phyloP scores from a whole-genome alignment of 495 filamentous ascomycete species.

The Margaritispora aquatica region DNA sequence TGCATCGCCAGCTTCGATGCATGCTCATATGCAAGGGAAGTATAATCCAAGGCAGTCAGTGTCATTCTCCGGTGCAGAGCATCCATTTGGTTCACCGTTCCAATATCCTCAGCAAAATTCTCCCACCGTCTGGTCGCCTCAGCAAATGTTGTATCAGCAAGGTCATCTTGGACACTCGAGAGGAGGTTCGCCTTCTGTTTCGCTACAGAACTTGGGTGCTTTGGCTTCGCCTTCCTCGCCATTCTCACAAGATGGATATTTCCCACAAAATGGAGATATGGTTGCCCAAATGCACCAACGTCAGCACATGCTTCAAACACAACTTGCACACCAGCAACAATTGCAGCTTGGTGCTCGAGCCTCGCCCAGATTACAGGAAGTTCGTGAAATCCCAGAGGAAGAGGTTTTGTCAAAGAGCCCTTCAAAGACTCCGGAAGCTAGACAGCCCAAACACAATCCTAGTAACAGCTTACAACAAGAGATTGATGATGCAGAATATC shows the following conservation, averaged over 20 bases:
- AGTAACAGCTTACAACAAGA: conserved; percentile 60
- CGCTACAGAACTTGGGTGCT: conserved; percentile 40
- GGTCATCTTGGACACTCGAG: conserved; percentile 32
- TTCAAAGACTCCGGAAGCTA: conserved; percentile 41
- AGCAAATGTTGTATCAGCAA: conserved; percentile 45
- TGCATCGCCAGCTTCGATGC: conserved; percentile 44
- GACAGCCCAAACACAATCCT: conserved; percentile 21
- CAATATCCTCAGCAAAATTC: conserved; percentile 36
- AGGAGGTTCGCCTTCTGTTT: conserved; percentile 46
- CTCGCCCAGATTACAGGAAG: conserved; percentile 49
- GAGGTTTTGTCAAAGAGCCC: conserved; percentile 37
- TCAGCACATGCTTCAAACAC: conserved; percentile 53
- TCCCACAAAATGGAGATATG: conserved; percentile 18
- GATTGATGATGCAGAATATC: conserved; percentile 79
- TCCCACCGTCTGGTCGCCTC: conserved; percentile 48
- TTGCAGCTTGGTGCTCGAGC: conserved; percentile 41
- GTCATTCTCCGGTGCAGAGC: conserved; percentile 36
- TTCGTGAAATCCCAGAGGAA: conserved; percentile 48
- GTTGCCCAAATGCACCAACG: conserved; percentile 42
- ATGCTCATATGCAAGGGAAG: conserved; percentile 36
- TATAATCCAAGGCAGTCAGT: conserved; percentile 50
- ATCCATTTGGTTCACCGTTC: conserved; percentile 32
- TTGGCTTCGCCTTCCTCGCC: conserved; percentile 44
- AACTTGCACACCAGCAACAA: conserved; percentile 47
- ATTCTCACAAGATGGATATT: conserved; percentile 42